Conservation (phyloP, 805 yeast genomes). For the Torulaspora microellipsoides region DNA sequence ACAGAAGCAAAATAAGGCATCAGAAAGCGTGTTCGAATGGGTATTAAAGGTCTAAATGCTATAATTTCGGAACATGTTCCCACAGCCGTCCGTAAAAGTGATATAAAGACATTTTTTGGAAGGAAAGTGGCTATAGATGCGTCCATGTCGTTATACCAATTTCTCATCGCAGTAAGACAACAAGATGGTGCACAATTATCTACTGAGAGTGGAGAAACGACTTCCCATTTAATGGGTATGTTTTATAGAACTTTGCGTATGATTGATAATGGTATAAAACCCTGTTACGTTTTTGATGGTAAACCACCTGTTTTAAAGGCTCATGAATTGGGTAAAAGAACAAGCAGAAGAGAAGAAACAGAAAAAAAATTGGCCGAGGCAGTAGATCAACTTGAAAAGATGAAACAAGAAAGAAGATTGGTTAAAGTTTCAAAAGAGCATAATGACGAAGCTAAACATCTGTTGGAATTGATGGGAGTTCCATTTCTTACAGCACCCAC, state of each 20-base stretch:
- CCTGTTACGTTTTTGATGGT: constrained; percentile 96
- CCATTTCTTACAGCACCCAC: constrained; percentile 93
- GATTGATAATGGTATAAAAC: constrained; percentile 91
- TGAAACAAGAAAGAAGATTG: constrained; percentile 72
- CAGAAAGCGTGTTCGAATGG: constrained; percentile 36
- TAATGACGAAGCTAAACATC: constrained; percentile 85
- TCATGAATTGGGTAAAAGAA: constrained; percentile 86
- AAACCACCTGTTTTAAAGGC: constrained; percentile 93
- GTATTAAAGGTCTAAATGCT: constrained; percentile 76
- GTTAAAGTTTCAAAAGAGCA: constrained; percentile 87
- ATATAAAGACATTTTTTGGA: constrained; percentile 83
- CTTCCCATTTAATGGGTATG: constrained; percentile 93
- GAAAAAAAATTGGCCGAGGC: constrained; percentile 66
- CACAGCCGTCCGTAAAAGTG: constrained; percentile 65
- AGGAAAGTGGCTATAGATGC: constrained; percentile 96
- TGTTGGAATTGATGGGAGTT: constrained; percentile 86
- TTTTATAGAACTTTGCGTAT: constrained; percentile 88
- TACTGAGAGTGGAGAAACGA: constrained; percentile 85
- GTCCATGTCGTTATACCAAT: constrained; percentile 95
- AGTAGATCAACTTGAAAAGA: constrained; percentile 70
- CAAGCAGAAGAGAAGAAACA: constrained; percentile 78
- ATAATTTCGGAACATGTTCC: constrained; percentile 90
- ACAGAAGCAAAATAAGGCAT: neutral
- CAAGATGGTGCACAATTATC: constrained; percentile 93
- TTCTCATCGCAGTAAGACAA: constrained; percentile 92